phyloP scores from a whole-genome alignment of 129 eudicot species.

The Cynara cardunculus region DNA sequence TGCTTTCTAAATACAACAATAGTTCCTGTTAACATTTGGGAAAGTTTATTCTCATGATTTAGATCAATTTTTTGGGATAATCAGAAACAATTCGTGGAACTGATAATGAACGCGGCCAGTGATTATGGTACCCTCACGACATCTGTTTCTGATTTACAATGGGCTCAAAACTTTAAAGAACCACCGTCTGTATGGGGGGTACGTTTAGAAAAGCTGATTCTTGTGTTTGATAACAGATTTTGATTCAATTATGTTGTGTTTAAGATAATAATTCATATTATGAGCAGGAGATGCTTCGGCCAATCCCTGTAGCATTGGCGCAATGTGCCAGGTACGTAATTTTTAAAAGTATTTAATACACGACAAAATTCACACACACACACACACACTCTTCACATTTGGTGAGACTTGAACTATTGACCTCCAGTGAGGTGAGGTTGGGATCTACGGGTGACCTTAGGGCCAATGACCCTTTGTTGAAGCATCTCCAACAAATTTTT shows the following conservation, averaged over 20 bases:
- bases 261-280: not conserved
- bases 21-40: not conserved
- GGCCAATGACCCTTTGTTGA: too few relatives aligned
- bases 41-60: not conserved
- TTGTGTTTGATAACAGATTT: not conserved
- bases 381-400: not conserved
- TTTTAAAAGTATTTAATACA: not conserved
- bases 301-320: conserved; percentile 81
- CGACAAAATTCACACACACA: too few relatives aligned
- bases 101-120: conserved; percentile 77
- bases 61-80: not conserved
- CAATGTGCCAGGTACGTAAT: conserved; percentile 55
- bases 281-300: conserved; percentile 88
- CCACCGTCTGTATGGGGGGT: conserved; percentile 95
- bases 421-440: too few relatives aligned
- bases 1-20: not conserved
- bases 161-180: conserved; percentile 84
- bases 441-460: not conserved
- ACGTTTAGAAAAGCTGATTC: conserved; percentile 19
- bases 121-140: conserved; percentile 83
- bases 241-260: not conserved
- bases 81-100: conserved; percentile 90
- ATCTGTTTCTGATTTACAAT: conserved; percentile 78
- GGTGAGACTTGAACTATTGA: not conserved
- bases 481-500: not conserved